Evolutionary conservation across 1,284 basidiomycete species (phyloP).

Genomic region (Moesziomyces sp.): DNA sequence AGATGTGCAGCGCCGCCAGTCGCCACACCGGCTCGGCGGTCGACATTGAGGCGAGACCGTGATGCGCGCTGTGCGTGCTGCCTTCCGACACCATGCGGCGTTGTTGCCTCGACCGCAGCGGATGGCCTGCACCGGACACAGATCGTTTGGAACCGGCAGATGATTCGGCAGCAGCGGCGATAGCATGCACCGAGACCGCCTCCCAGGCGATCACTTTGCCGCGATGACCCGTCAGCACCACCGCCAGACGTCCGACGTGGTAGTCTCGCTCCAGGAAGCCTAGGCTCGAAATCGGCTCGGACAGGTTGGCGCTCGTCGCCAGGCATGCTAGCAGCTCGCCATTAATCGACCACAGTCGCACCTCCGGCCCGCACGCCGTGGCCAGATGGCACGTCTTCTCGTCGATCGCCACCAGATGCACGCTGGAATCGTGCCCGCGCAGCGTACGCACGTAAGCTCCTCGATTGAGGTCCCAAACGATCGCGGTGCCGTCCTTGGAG

Average conservation of each 20-base stretch:
- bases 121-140: conserved; percentile 1
- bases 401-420: conserved; percentile 81
- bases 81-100: conserved; percentile 16
- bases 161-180: neutral
- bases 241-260: conserved; percentile 50
- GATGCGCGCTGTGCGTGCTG: conserved; percentile 3
- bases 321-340: conserved; percentile 77
- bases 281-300: conserved; percentile 74
- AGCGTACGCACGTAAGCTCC: conserved; percentile 56
- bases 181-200: conserved; percentile 42
- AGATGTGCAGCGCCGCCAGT: conserved; percentile 48
- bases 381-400: conserved; percentile 86
- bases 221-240: conserved; percentile 63
- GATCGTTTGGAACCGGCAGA: conserved; percentile 1
- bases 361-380: conserved; percentile 76
- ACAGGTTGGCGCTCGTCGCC: conserved; percentile 70
- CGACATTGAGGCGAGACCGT: neutral
- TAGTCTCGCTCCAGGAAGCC: conserved; percentile 82
- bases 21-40: conserved; percentile 20
- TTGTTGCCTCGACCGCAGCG: conserved; percentile 10
- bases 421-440: conserved; percentile 69
- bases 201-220: conserved; percentile 62
- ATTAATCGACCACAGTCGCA: conserved; percentile 85
- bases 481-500: conserved; percentile 83
- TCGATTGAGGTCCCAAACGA: conserved; percentile 90